Evolutionary conservation across 805 yeast species (phyloP).

Genomic region (Kluyveromyces lactis): DNA sequence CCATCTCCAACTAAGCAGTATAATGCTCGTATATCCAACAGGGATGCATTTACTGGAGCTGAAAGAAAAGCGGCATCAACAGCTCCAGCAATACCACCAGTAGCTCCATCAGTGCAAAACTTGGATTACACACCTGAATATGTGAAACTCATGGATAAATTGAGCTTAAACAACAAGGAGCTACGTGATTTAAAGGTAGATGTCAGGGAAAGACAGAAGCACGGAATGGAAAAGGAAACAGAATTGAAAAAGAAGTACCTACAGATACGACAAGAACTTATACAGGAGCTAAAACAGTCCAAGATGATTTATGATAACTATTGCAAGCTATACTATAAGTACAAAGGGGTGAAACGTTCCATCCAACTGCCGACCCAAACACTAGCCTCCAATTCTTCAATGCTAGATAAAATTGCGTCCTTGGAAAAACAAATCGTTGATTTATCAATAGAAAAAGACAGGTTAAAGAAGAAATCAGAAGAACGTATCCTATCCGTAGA

Average conservation of each 20-base stretch:
- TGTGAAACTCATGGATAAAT: conserved; percentile 15
- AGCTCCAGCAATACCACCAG: too few species aligned
- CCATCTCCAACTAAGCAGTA: conserved; percentile 19
- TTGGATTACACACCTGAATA: conserved; percentile 15
- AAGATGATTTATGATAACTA: conserved; percentile 31
- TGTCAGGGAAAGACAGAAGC: conserved; percentile 8
- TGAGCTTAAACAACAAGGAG: conserved; percentile 21
- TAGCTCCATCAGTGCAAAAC: background rate
- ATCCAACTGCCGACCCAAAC: background rate
- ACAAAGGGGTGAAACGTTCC: conserved; percentile 21
- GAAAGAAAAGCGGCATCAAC: too few species aligned
- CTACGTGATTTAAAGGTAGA: conserved; percentile 14
- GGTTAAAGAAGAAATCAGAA: conserved; percentile 23
- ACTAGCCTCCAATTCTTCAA: background rate
- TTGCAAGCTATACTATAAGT: conserved; percentile 25
- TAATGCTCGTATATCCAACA: too few species aligned
- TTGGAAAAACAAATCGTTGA: conserved; percentile 22
- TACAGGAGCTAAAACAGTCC: conserved; percentile 27
- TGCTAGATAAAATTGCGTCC: conserved; percentile 9
- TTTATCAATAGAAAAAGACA: conserved; percentile 18
- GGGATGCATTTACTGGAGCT: too few species aligned
- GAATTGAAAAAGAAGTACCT: conserved; percentile 18
- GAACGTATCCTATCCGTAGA: conserved; percentile 20
- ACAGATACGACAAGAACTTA: conserved; percentile 24
- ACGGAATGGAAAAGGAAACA: conserved; percentile 8